A percentile compares a stretch with the other conserved stretches of the same genome.
phyloP scores from a whole-genome alignment of 805 yeast genomes.

The Pichia nakasei region DNA sequence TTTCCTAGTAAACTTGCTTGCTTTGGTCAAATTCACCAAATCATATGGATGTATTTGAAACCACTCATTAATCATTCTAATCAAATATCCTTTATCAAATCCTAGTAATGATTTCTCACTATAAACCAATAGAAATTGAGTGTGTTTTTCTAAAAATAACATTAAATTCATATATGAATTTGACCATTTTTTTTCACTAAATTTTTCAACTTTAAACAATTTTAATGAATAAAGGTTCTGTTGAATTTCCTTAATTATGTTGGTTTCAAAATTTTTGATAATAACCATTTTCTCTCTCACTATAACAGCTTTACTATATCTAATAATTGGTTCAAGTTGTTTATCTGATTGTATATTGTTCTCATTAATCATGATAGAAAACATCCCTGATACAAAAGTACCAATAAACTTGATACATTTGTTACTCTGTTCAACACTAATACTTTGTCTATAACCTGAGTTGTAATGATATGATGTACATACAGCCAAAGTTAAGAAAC shows the following conservation, averaged over 20 bases:
- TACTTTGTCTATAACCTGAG: neutral
- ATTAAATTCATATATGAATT: neutral
- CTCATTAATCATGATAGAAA: constrained; percentile 3
- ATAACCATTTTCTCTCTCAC: neutral
- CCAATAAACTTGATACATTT: constrained; percentile 1
- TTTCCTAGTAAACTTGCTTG: neutral
- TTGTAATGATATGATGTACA: constrained; percentile 4
- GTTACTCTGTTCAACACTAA: neutral
- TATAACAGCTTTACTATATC: neutral
- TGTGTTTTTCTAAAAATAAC: constrained; percentile 1
- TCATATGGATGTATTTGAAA: constrained; percentile 4
- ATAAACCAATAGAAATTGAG: neutral
- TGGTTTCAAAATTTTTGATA: neutral
- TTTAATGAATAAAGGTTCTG: neutral
- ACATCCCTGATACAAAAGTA: constrained; percentile 3
- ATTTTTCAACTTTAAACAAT: neutral
- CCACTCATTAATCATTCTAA: constrained; percentile 4
- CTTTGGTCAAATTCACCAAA: neutral
- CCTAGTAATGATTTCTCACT: neutral
- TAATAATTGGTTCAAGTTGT: neutral
- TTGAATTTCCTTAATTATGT: neutral
- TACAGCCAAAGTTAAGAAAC: neutral
- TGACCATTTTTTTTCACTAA: neutral
- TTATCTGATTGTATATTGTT: neutral
- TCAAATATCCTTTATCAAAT: constrained; percentile 1